Base-by-base conservation (phyloP, 345 rosid species). In the Eucalyptus regnans region DNA sequence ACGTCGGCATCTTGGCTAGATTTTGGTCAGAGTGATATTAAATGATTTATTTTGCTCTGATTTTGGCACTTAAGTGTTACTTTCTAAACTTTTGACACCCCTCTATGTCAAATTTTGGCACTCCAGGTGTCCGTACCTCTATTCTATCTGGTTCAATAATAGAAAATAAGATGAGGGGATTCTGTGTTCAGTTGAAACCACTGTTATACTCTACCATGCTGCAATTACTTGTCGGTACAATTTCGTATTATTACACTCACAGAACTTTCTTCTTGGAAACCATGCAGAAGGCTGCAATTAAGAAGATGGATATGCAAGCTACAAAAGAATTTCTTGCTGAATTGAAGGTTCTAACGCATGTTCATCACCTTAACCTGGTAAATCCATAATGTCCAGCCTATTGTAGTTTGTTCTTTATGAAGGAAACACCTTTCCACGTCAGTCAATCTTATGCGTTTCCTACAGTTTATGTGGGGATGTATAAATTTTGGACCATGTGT, bases 231-330 rank as follows among this genome's bases (percentile, higher is more conserved):
- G 48, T 76, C 2, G 4, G 48, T 76, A 20, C 15, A 20, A 12
- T 22, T 23, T 85, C 17, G 27, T 33, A 86, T 20, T 33, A 86
- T 60, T 52, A 7, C 87, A 88, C 84, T 71, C 52, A 29, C 27
- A 50, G 14, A 41, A 88, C 87, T 6, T 46, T 7, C 87, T 41
- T 86, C 85, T 49, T 87, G 49, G 37, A 76, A 66, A 89, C 50
- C 16, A 62, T 92, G 91, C 94, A 98, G 99, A 96, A 94, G 96
- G 97, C 98, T 91, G 99, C 99, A 50, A 96, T 98, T 92, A 98
- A 98, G 95, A 98, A 96, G 94, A 98, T 98, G 99, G 97, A 98
- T 87, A 96, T 98, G 99, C 96, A 96, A 93, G 98, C 97, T 86
- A 92, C 99, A 3, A 96, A 92, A 92, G 98, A 98, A 92, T 98